Conservation (phyloP, 257 asterid genomes). For the Striga asiatica region DNA sequence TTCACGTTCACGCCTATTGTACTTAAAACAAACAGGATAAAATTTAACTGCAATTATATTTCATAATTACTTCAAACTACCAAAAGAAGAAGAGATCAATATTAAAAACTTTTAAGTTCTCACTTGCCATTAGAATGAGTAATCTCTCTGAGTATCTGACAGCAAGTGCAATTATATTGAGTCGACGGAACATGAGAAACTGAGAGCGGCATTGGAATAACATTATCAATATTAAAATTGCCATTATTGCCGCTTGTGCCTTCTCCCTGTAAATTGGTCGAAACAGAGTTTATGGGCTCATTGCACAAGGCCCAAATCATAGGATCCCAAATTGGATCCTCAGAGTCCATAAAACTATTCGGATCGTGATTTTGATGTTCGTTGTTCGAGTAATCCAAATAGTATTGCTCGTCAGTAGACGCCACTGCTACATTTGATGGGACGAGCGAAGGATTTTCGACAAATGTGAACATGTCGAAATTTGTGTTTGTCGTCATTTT, state of each 20-base stretch:
- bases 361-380: neutral
- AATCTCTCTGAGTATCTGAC: conserved; percentile 59
- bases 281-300: neutral
- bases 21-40: neutral
- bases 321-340: conserved; percentile 32
- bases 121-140: conserved; percentile 47
- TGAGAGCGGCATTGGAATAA: conserved; percentile 15
- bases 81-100: neutral
- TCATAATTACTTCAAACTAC: too few species aligned
- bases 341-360: conserved; percentile 3
- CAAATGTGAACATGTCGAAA: neutral
- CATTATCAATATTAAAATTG: conserved; percentile 9
- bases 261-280: too few species aligned
- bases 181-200: conserved; percentile 17
- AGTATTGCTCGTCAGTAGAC: neutral
- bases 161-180: conserved; percentile 35
- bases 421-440: neutral
- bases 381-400: neutral
- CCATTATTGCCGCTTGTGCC: neutral
- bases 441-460: conserved; percentile 15
- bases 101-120: neutral
- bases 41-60: neutral
- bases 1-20: conserved; percentile 31
- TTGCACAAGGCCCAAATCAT: conserved; percentile 21
- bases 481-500: conserved; percentile 23